phyloP scores from a whole-genome alignment of 306 rosid species.

The Rosa persica region DNA sequence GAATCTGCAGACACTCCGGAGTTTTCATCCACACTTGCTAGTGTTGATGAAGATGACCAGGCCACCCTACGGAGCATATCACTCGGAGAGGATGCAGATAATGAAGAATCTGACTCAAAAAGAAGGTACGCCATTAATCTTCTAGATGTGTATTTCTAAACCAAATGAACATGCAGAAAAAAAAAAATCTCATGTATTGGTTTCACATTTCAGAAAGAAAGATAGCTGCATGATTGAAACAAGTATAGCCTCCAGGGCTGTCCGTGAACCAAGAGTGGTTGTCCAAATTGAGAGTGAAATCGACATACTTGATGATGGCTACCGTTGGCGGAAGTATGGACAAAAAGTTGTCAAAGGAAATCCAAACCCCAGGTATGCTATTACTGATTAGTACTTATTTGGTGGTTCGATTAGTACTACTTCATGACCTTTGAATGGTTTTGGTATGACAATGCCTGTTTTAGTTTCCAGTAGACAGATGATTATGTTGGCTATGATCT shows the following conservation, averaged over 20 bases:
- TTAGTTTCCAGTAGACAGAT: not conserved
- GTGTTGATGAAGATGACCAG: slow-evolving; percentile 55
- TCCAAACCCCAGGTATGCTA: slow-evolving; percentile 80
- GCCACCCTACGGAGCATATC: slow-evolving; percentile 45
- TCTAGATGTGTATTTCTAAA: slow-evolving; percentile 9
- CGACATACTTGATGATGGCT: slow-evolving; percentile 89
- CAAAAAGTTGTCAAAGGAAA: slow-evolving; percentile 95
- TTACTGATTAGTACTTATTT: not conserved
- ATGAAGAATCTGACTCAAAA: slow-evolving; percentile 62
- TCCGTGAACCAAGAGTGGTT: slow-evolving; percentile 81
- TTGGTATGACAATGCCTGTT: not conserved
- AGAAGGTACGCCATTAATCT: slow-evolving; percentile 52
- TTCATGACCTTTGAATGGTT: not conserved
- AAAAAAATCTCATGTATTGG: slow-evolving; percentile 16
- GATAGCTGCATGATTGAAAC: slow-evolving; percentile 54
- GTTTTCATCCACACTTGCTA: slow-evolving; percentile 65
- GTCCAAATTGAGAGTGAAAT: slow-evolving; percentile 78
- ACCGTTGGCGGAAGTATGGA: slow-evolving; percentile 95
- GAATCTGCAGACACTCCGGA: slow-evolving; percentile 63
- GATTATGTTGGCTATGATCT: not conserved
- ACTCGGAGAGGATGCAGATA: slow-evolving; percentile 52
- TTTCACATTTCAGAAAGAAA: slow-evolving; percentile 56
- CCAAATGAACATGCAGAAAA: not conserved
- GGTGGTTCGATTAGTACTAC: not conserved
- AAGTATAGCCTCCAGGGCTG: slow-evolving; percentile 49